phyloP scores from a whole-genome alignment of 1,139 yeast genomes.

The Zygoascus sp. region DNA sequence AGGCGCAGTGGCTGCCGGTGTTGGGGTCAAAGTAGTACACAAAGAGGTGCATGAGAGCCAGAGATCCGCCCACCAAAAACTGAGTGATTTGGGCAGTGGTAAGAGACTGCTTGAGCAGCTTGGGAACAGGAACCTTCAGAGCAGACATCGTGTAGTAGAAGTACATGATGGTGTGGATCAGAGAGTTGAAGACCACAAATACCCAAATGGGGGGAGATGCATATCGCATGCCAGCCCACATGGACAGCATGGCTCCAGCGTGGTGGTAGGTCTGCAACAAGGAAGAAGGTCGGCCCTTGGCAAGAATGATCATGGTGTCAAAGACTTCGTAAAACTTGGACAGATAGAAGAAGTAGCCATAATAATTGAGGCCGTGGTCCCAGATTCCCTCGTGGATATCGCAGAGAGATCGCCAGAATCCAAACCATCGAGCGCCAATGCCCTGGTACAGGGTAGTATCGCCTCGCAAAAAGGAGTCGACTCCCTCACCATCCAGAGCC shows the following conservation, averaged over 20 bases:
- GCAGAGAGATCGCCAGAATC: slow-evolving; percentile 60
- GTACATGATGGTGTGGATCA: slow-evolving; percentile 75
- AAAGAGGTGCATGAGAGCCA: slow-evolving; percentile 61
- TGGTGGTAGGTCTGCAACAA: slow-evolving; percentile 73
- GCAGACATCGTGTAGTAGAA: slow-evolving; percentile 64
- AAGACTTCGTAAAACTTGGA: slow-evolving; percentile 71
- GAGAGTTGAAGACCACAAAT: slow-evolving; percentile 73
- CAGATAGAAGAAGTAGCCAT: slow-evolving; percentile 64
- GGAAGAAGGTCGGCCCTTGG: slow-evolving; percentile 67
- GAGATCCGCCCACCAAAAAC: slow-evolving; percentile 64
- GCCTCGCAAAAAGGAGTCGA: slow-evolving; percentile 33
- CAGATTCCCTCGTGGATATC: slow-evolving; percentile 60
- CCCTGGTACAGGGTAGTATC: slow-evolving; percentile 17
- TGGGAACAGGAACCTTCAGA: slow-evolving; percentile 57
- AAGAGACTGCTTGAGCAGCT: slow-evolving; percentile 51
- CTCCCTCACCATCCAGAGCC: slow-evolving; percentile 15
- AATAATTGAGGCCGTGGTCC: slow-evolving; percentile 51
- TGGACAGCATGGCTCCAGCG: slow-evolving; percentile 77
- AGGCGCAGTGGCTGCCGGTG: slow-evolving; percentile 45
- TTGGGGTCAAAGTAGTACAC: slow-evolving; percentile 53
- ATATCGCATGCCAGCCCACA: slow-evolving; percentile 76
- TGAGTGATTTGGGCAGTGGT: slow-evolving; percentile 70
- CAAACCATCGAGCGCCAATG: slow-evolving; percentile 18
- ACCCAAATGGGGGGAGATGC: slow-evolving; percentile 79
- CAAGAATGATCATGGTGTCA: slow-evolving; percentile 62